Evolutionary conservation across 371 early-diverging fungal species (phyloP).

Genomic region (Mucor saturninus): DNA sequence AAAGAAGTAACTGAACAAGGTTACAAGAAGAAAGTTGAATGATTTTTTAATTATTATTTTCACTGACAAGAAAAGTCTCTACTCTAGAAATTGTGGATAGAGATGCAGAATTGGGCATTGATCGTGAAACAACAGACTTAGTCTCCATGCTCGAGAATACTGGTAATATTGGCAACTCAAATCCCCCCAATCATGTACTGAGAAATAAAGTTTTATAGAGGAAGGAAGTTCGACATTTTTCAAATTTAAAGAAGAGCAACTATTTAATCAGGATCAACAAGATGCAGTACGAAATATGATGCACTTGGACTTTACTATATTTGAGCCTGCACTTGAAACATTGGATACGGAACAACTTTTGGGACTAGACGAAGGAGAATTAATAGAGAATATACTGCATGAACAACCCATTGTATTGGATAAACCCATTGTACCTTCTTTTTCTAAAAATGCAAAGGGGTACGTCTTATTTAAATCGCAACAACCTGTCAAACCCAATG

Average conservation of each 20-base stretch:
- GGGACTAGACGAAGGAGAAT: conserved; percentile 27
- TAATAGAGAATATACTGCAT: conserved; percentile 27
- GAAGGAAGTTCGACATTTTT: conserved; percentile 43
- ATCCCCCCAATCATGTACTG: neutral
- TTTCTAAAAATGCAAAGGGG: conserved; percentile 44
- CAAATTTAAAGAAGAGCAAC: conserved; percentile 52
- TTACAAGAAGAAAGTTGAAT: neutral
- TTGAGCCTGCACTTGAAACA: conserved; percentile 28
- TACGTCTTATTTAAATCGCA: conserved; percentile 43
- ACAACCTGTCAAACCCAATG: conserved; percentile 17
- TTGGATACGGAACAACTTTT: conserved; percentile 30
- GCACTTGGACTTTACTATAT: conserved; percentile 39
- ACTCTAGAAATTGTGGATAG: conserved; percentile 33
- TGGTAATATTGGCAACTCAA: conserved; percentile 21
- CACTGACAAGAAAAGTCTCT: neutral
- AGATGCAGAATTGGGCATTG: conserved; percentile 56
- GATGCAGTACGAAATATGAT: conserved; percentile 27
- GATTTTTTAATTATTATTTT: too few relatives aligned
- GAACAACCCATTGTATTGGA: conserved; percentile 29
- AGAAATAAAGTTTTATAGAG: conserved; percentile 16
- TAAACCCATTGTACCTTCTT: conserved; percentile 51
- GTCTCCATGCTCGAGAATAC: conserved; percentile 45
- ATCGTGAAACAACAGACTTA: conserved; percentile 53
- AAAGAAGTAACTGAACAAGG: conserved; percentile 44
- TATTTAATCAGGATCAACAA: conserved; percentile 26